Base-by-base conservation (phyloP, 768 basidiomycete species). In the Amanita pseudoporphyria region DNA sequence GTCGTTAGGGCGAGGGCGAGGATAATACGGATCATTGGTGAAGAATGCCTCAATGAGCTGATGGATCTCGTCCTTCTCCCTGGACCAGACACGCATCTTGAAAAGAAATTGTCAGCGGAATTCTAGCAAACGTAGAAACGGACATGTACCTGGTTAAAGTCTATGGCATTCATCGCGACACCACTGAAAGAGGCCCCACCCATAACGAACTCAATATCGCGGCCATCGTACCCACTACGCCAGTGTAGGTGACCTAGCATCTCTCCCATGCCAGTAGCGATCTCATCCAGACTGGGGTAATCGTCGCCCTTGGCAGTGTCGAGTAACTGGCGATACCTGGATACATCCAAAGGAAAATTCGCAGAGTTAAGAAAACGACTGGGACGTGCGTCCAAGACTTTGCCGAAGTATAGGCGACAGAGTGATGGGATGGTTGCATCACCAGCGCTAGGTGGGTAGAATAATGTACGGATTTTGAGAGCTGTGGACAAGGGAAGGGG, bases 1-100 rank as follows among this genome's bases (percentile, higher is more conserved):
- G n/a, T n/a, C n/a, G n/a, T n/a, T n/a, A n/a, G n/a, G n/a, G n/a
- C n/a, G n/a, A n/a, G 64, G 57, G 22, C 60, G 58, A 40, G 64
- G 63, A 54, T 62, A 66, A 52, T 66, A 66, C 2, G 64, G 65
- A 47, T 65, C 64, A 49, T 66, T 64, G 32, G 16, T 37, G 45
- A 56, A 63, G 45, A 61, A 62, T 9, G 62, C 53, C 18, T 59
- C 54, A 26, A 63, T 59, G 16, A 65, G 57, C n/a, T n/a, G n/a
- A n/a, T n/a, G n/a, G n/a, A n/a, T n/a, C n/a, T n/a, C n/a, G n/a
- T n/a, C n/a, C n/a, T n/a, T n/a, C n/a, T n/a, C n/a, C n/a, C n/a
- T n/a, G n/a, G n/a, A n/a, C n/a, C n/a, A n/a, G n/a, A n/a, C n/a
- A n/a, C 61, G 60, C 56, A 63, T 54, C 61, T 62, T 39, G 28